Conservation (phyloP, 2,329 filamentous ascomycete species). For the Anthostomella pinea region DNA sequence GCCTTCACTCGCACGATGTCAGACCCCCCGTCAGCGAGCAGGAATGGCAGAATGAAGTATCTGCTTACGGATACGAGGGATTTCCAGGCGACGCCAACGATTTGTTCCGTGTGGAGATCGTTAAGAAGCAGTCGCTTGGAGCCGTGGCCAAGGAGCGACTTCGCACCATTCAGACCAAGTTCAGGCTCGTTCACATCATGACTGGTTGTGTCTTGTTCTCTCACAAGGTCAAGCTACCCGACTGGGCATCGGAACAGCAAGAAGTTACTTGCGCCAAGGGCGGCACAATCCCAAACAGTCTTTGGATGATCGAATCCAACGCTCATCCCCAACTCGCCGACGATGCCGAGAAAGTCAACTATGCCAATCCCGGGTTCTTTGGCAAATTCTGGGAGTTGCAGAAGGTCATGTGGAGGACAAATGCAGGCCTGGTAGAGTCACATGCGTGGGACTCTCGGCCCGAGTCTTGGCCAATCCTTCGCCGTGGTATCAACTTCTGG, state of each 20-base stretch:
- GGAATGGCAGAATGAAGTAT: constrained; percentile 95
- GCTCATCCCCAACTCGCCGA: constrained; percentile 73
- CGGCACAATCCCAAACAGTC: constrained; percentile 89
- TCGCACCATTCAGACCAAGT: constrained; percentile 94
- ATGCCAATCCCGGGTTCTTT: constrained; percentile 89
- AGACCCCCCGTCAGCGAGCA: constrained; percentile 81
- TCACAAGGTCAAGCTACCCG: constrained; percentile 97
- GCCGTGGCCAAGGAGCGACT: constrained; percentile 77
- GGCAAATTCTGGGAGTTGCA: constrained; percentile 98
- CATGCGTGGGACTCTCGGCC: constrained; percentile 98
- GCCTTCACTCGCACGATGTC: constrained; percentile 94
- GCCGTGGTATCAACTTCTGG: constrained; percentile 99
- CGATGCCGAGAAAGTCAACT: constrained; percentile 91
- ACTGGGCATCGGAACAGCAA: constrained; percentile 97
- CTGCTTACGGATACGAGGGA: constrained; percentile 94
- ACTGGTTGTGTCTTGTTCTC: constrained; percentile 95
- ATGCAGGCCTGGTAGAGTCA: constrained; percentile 91
- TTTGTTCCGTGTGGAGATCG: constrained; percentile 89
- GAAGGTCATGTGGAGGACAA: constrained; percentile 98
- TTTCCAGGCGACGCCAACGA: constrained; percentile 98
- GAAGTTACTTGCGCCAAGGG: constrained; percentile 96
- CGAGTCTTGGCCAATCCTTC: constrained; percentile 85
- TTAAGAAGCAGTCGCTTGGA: constrained; percentile 82
- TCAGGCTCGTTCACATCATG: constrained; percentile 93
- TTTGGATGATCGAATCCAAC: constrained; percentile 96